These are phyloP conservation scores for Fistulinella prunicolor DNA, from an alignment of 768 basidiomycete genomes.

Conservation along the genomic window DNA sequence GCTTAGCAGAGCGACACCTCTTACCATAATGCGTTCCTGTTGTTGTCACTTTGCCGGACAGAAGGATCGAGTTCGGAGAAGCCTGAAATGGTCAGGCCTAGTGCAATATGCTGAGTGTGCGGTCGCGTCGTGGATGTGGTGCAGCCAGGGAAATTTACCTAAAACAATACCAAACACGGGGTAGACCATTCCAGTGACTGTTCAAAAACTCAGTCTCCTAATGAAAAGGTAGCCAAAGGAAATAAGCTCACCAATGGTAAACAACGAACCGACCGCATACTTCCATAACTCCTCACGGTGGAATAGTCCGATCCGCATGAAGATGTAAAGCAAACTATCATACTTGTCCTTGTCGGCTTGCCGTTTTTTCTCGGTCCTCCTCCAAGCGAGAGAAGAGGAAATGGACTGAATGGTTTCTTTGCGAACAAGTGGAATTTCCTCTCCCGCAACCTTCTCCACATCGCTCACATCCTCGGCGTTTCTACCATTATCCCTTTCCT, in stretches of 20 bases:
- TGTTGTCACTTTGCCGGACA: slow-evolving; percentile 51
- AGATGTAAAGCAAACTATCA: slow-evolving; percentile 55
- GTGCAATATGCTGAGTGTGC: background rate
- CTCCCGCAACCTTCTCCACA: slow-evolving; percentile 52
- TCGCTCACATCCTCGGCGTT: slow-evolving; percentile 35
- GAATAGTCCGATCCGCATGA: slow-evolving; percentile 65
- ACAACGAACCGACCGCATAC: slow-evolving; percentile 57
- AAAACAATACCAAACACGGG: slow-evolving; percentile 73
- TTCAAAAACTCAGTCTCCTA: background rate
- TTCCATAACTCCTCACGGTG: slow-evolving; percentile 55
- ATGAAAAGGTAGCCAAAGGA: background rate
- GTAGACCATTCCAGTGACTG: slow-evolving; percentile 60
- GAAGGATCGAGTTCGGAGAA: slow-evolving; percentile 48
- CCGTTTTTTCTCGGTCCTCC: slow-evolving; percentile 38
- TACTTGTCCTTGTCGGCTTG: slow-evolving; percentile 37
- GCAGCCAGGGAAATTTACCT: slow-evolving; percentile 24
- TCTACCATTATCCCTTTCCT: slow-evolving; percentile 31
- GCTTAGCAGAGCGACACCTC: slow-evolving; percentile 10
- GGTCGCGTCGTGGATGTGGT: background rate
- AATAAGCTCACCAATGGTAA: slow-evolving; percentile 41
- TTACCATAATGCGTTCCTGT: slow-evolving; percentile 69
- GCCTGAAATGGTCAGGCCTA: slow-evolving; percentile 55
- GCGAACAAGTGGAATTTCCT: slow-evolving; percentile 61
- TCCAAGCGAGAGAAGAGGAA: slow-evolving; percentile 63
- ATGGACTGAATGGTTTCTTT: slow-evolving; percentile 46